These are phyloP conservation scores for Ganoderma multipileum DNA, from an alignment of 1,284 basidiomycete genomes.

Conservation along the genomic window DNA sequence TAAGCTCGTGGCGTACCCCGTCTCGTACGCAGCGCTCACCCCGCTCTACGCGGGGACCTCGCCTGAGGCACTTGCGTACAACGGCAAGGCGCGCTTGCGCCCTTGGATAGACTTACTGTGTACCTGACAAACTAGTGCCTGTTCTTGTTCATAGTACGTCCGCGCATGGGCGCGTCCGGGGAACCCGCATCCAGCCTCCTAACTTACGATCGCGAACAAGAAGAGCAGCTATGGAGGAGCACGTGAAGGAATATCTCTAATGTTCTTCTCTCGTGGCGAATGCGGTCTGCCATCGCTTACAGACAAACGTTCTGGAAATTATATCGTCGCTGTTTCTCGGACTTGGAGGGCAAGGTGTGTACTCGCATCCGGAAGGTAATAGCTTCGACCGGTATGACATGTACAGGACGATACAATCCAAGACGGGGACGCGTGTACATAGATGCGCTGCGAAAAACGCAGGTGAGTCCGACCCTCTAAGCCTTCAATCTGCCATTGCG, in stretches of 20 bases:
- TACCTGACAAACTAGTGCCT: neutral
- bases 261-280: neutral
- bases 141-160: slow-evolving; percentile 37
- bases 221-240: slow-evolving; percentile 46
- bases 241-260: slow-evolving; percentile 33
- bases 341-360: too few species aligned
- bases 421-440: neutral
- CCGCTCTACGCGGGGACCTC: slow-evolving; percentile 38
- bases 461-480: neutral
- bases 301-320: too few species aligned
- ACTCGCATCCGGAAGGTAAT: too few species aligned
- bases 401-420: too few species aligned
- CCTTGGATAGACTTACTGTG: neutral
- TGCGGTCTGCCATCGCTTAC: neutral
- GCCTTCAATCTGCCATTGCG: neutral
- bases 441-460: neutral
- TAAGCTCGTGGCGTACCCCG: slow-evolving; percentile 9
- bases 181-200: slow-evolving; percentile 31
- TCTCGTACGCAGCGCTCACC: slow-evolving; percentile 29
- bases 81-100: slow-evolving; percentile 34
- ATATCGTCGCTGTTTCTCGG: too few species aligned
- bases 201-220: slow-evolving; percentile 40
- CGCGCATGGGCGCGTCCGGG: slow-evolving; percentile 46
- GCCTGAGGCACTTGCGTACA: slow-evolving; percentile 29
- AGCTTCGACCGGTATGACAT: too few species aligned